Conservation (phyloP, 768 basidiomycete genomes). For the Suillus hirtellus region DNA sequence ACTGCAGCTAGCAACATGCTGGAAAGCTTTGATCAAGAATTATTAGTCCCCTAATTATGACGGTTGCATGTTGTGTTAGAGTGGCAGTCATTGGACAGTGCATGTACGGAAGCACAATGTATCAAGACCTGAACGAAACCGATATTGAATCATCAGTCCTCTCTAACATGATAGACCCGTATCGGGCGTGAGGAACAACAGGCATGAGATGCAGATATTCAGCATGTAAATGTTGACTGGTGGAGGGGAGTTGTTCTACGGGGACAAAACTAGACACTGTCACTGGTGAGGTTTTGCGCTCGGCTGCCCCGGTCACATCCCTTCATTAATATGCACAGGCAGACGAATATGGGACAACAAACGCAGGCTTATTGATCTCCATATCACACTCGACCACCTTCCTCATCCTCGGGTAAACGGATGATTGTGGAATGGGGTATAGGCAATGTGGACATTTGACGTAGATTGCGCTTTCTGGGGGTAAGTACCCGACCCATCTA, state of each 20-base stretch:
- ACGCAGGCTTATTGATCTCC: not conserved
- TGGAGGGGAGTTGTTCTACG: not conserved
- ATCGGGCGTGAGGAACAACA: not conserved
- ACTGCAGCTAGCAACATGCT: too few species aligned
- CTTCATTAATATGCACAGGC: not conserved
- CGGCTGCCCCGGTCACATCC: not conserved
- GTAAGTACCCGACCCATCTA: slow-evolving; percentile 24
- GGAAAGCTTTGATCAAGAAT: too few species aligned
- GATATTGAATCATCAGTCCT: not conserved
- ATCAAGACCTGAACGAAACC: not conserved
- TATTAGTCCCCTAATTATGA: not conserved
- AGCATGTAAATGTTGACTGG: not conserved
- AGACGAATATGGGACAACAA: not conserved
- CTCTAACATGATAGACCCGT: too few species aligned
- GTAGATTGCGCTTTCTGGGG: slow-evolving; percentile 63
- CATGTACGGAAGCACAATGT: not conserved
- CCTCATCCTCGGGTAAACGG: slow-evolving; percentile 65
- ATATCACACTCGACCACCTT: slow-evolving; percentile 60
- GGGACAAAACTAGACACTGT: not conserved
- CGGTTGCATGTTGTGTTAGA: not conserved
- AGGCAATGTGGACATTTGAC: slow-evolving; percentile 75
- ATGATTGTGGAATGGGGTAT: slow-evolving; percentile 67
- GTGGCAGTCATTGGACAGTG: not conserved
- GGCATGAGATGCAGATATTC: too few species aligned
- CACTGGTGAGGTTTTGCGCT: not conserved